A percentile compares a stretch with the other conserved stretches of the same genome.
phyloP scores from a whole-genome alignment of 202 grass and related monocot genomes.

The Brachypodium distachyon region DNA sequence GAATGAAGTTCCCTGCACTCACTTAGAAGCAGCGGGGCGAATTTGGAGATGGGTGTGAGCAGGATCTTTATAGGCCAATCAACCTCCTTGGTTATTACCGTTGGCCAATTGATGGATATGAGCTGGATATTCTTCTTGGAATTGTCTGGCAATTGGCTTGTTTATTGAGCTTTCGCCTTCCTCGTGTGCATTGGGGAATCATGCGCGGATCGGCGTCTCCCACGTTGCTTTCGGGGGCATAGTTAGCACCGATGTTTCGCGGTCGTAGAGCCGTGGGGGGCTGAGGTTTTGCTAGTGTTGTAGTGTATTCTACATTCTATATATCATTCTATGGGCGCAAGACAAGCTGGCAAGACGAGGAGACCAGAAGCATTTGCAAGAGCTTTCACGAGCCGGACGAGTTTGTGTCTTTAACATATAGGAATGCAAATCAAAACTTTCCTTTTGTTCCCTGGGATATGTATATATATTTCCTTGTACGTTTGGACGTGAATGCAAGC shows the following conservation, averaged over 20 bases:
- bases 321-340: neutral
- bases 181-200: neutral
- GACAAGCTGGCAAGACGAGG: neutral
- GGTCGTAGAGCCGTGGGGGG: neutral
- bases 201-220: neutral
- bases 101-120: neutral
- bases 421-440: too few species aligned
- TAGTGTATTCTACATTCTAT: too few species aligned
- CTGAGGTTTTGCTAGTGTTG: neutral
- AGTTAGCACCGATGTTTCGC: neutral
- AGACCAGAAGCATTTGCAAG: too few species aligned
- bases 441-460: too few species aligned
- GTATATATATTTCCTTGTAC: too few species aligned
- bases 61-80: neutral
- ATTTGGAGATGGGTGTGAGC: neutral
- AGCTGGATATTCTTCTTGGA: constrained; percentile 11
- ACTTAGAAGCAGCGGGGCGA: neutral
- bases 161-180: constrained; percentile 9
- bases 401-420: neutral
- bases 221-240: constrained; percentile 5
- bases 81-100: neutral
- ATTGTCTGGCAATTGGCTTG: neutral
- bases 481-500: too few species aligned
- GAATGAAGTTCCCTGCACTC: neutral
- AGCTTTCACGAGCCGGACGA: neutral